Evolutionary conservation across 176 grass and related monocot genomes (phyloP).

Genomic region (Olyra latifolia): DNA sequence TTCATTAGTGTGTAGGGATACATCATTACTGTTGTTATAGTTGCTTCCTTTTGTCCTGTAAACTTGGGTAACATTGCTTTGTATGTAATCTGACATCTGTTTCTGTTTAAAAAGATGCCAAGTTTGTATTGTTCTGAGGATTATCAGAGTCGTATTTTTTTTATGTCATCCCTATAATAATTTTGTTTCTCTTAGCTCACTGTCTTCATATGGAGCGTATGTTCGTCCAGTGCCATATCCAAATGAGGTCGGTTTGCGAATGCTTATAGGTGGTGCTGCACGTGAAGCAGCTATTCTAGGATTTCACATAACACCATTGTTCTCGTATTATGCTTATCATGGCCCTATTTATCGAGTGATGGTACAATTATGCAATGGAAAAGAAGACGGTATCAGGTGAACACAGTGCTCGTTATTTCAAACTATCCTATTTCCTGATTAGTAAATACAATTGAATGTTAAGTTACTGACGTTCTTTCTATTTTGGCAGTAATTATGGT

Average conservation of each 20-base stretch:
- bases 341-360: slow-evolving; percentile 86
- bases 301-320: slow-evolving; percentile 80
- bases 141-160: background rate
- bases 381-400: slow-evolving; percentile 70
- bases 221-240: slow-evolving; percentile 90
- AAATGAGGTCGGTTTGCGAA: slow-evolving; percentile 90
- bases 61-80: background rate
- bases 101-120: background rate
- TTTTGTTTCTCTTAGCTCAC: slow-evolving; percentile 63
- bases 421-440: slow-evolving; percentile 12
- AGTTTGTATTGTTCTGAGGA: background rate
- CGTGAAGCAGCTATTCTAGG: slow-evolving; percentile 80
- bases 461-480: slow-evolving; percentile 23
- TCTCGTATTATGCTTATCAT: slow-evolving; percentile 87
- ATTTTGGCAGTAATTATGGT: slow-evolving; percentile 69
- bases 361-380: slow-evolving; percentile 59
- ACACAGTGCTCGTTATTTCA: slow-evolving; percentile 10
- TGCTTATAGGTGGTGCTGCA: slow-evolving; percentile 89
- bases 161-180: slow-evolving; percentile 28
- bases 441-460: background rate
- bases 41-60: background rate
- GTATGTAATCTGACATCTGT: background rate
- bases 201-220: slow-evolving; percentile 92
- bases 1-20: background rate
- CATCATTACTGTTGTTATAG: background rate